A percentile compares a stretch with the other conserved stretches of the same genome.
Conservation (phyloP, 2,329 filamentous ascomycete species). For the Beauveria sp. region DNA sequence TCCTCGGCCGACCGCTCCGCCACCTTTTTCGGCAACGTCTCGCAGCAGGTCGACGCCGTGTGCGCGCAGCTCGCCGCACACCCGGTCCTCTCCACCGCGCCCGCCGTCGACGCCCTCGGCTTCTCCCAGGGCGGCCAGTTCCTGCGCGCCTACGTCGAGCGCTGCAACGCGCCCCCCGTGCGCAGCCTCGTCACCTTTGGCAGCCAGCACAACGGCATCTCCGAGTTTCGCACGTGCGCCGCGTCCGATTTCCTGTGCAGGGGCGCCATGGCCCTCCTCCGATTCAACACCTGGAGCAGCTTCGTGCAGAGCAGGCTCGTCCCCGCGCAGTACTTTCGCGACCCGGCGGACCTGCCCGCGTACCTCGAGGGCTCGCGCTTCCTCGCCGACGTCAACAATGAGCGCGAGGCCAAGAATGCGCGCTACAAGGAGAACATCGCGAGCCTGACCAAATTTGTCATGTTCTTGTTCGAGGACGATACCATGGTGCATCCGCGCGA, state of each 20-base stretch:
- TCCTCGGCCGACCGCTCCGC: conserved; percentile 65
- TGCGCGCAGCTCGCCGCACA: conserved; percentile 71
- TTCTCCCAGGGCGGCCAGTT: conserved; percentile 97
- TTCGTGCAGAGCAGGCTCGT: conserved; percentile 76
- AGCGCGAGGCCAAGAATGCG: conserved; percentile 65
- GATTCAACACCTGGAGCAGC: conserved; percentile 69
- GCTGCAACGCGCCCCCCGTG: conserved; percentile 71
- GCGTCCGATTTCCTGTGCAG: conserved; percentile 72
- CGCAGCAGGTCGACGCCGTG: conserved; percentile 65
- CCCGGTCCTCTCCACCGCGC: conserved; percentile 72
- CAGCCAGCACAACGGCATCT: conserved; percentile 87
- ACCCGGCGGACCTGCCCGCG: conserved; percentile 50
- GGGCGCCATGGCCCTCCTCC: conserved; percentile 68
- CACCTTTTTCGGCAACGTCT: conserved; percentile 88
- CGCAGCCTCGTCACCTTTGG: conserved; percentile 81
- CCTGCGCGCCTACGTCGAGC: conserved; percentile 81
- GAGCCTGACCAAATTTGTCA: conserved; percentile 67
- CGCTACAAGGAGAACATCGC: conserved; percentile 66
- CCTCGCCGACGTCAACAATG: conserved; percentile 94
- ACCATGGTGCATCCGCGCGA: conserved; percentile 82
- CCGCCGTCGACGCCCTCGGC: conserved; percentile 81
- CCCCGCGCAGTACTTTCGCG: conserved; percentile 90
- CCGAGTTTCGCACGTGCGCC: conserved; percentile 68
- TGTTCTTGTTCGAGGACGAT: conserved; percentile 88
- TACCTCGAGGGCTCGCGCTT: conserved; percentile 83